phyloP scores from a whole-genome alignment of 306 rosid species.

The Vigna trinervia region DNA sequence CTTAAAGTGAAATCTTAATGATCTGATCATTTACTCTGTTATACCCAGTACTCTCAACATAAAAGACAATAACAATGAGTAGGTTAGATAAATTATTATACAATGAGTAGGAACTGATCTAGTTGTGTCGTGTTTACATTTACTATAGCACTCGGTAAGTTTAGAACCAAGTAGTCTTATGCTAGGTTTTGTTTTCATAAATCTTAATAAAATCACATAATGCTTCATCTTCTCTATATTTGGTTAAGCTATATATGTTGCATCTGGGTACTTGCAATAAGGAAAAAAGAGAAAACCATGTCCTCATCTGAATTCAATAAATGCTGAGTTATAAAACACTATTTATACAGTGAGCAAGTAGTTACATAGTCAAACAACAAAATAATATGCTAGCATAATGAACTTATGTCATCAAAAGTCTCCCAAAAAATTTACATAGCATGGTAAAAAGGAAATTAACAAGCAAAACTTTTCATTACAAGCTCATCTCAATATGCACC shows the following conservation, averaged over 20 bases:
- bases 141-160: background rate
- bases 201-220: constrained; percentile 47
- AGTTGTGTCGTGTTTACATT: no score
- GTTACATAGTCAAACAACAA: no score
- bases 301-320: constrained; percentile 55
- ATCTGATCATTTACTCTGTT: no score
- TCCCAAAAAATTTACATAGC: no score
- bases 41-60: no score
- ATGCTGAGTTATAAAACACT: background rate
- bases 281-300: constrained; percentile 52
- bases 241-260: constrained; percentile 50
- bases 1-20: no score
- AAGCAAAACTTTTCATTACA: constrained; percentile 26
- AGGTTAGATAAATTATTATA: no score
- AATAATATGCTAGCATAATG: no score
- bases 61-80: no score
- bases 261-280: constrained; percentile 40
- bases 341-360: background rate
- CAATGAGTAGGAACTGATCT: no score
- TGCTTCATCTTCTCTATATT: constrained; percentile 50
- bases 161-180: constrained; percentile 48
- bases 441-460: constrained; percentile 46
- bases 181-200: constrained; percentile 41
- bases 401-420: no score
- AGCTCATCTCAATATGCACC: constrained; percentile 2